These are phyloP conservation scores for Ulota crispa DNA, from an alignment of 225 moss, liverwort and hornwort species.

Conservation along the genomic window DNA sequence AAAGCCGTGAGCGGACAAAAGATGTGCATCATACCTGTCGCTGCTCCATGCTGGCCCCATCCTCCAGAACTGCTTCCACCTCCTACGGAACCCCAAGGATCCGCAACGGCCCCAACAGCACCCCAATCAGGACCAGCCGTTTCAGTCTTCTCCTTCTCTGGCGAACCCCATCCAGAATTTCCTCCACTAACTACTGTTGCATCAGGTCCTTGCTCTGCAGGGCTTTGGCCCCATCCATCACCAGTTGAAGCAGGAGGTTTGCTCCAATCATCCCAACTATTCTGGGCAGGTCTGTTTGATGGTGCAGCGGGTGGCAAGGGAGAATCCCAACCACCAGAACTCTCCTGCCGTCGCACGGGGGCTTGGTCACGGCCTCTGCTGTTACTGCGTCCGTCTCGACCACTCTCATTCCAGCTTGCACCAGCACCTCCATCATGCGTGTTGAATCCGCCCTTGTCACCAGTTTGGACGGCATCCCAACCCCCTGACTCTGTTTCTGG, in stretches of 20 bases:
- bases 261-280: slow-evolving; percentile 17
- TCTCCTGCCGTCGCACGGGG: slow-evolving; percentile 13
- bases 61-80: slow-evolving; percentile 31
- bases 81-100: slow-evolving; percentile 32
- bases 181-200: slow-evolving; percentile 17
- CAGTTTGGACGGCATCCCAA: slow-evolving; percentile 29
- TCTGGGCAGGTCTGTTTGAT: slow-evolving; percentile 21
- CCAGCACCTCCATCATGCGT: slow-evolving; percentile 11
- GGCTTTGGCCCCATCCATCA: slow-evolving; percentile 31
- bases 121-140: slow-evolving; percentile 34
- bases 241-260: slow-evolving; percentile 28
- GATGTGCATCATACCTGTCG: slow-evolving; percentile 24
- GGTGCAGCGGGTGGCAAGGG: slow-evolving; percentile 24
- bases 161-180: slow-evolving; percentile 32
- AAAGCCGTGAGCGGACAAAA: slow-evolving; percentile 3
- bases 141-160: slow-evolving; percentile 15
- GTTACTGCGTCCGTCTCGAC: slow-evolving; percentile 16
- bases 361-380: slow-evolving; percentile 22
- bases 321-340: slow-evolving; percentile 51
- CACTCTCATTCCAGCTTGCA: slow-evolving; percentile 17
- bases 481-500: slow-evolving; percentile 42
- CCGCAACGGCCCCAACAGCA: slow-evolving; percentile 29
- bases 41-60: slow-evolving; percentile 21
- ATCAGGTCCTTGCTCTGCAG: slow-evolving; percentile 7
- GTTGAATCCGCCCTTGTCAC: slow-evolving; percentile 16